Conservation (phyloP, 371 early-diverging fungal genomes). For the Syncephalis plumigaleata region DNA sequence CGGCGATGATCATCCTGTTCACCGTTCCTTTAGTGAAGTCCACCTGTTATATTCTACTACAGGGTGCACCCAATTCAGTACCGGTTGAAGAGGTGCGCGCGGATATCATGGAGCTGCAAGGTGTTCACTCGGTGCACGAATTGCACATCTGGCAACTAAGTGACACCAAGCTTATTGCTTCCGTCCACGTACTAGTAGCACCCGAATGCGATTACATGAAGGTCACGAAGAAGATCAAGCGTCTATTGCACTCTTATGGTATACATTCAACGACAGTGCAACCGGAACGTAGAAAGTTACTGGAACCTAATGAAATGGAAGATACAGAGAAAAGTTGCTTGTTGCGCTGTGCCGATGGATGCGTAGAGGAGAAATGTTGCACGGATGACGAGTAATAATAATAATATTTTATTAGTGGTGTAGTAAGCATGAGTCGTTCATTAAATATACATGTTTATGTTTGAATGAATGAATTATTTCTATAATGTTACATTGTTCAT, state of each 20-base stretch:
- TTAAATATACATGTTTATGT: too few species aligned
- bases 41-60: slow-evolving; percentile 68
- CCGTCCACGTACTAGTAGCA: slow-evolving; percentile 60
- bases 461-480: too few species aligned
- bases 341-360: too few species aligned
- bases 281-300: slow-evolving; percentile 30
- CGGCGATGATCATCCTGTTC: slow-evolving; percentile 31
- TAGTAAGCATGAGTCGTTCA: too few species aligned
- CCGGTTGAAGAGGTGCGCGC: slow-evolving; percentile 40
- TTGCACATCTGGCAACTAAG: slow-evolving; percentile 90
- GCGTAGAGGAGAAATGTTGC: too few species aligned
- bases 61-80: slow-evolving; percentile 60
- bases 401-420: too few species aligned
- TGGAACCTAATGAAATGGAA: too few species aligned
- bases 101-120: slow-evolving; percentile 26
- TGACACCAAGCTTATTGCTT: slow-evolving; percentile 66
- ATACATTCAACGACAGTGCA: slow-evolving; percentile 82
- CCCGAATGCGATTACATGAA: slow-evolving; percentile 33
- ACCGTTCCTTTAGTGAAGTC: slow-evolving; percentile 49
- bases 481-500: too few species aligned
- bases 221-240: slow-evolving; percentile 48
- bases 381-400: too few species aligned
- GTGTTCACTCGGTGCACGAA: slow-evolving; percentile 68
- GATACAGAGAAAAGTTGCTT: too few species aligned
- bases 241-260: slow-evolving; percentile 52